Percentiles rank a stretch among this genome's conserved stretches.
phyloP scores from a whole-genome alignment of 2,329 filamentous ascomycete genomes.

The Ophiostoma novo-ulmi region DNA sequence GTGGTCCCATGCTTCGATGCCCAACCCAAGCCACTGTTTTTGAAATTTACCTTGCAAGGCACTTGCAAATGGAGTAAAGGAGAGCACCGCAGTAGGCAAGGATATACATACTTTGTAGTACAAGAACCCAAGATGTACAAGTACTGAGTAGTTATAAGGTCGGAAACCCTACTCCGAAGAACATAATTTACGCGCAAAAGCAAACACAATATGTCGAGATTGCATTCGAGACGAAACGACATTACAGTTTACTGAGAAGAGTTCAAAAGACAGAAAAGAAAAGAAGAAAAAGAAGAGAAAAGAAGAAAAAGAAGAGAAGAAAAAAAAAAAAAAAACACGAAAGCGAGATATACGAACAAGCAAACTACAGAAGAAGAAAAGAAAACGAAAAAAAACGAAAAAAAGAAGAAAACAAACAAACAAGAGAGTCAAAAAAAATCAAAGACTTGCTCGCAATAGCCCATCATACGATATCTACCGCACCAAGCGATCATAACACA shows the following conservation, averaged over 20 bases:
- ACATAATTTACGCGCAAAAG: background rate
- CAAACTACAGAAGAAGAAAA: no score
- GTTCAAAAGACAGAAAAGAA: no score
- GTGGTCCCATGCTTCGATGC: slow-evolving; percentile 3
- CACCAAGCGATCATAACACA: background rate
- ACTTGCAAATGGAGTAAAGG: background rate
- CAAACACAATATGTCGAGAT: background rate
- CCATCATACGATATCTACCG: background rate
- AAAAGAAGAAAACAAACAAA: no score
- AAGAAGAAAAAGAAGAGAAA: no score
- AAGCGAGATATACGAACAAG: no score
- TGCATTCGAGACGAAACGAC: background rate
- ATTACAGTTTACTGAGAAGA: background rate
- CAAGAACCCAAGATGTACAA: background rate
- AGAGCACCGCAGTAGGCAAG: background rate
- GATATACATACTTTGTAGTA: background rate
- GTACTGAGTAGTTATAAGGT: background rate
- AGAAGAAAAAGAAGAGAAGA: no score
- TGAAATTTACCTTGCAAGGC: background rate
- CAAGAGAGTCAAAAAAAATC: background rate
- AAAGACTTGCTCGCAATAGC: background rate
- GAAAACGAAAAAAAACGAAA: no score
- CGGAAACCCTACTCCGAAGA: background rate
- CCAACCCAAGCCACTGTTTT: background rate
- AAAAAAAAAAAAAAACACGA: no score